Evolutionary conservation across 2,329 filamentous ascomycete species (phyloP).

Genomic region (Aspergillus sp.): DNA sequence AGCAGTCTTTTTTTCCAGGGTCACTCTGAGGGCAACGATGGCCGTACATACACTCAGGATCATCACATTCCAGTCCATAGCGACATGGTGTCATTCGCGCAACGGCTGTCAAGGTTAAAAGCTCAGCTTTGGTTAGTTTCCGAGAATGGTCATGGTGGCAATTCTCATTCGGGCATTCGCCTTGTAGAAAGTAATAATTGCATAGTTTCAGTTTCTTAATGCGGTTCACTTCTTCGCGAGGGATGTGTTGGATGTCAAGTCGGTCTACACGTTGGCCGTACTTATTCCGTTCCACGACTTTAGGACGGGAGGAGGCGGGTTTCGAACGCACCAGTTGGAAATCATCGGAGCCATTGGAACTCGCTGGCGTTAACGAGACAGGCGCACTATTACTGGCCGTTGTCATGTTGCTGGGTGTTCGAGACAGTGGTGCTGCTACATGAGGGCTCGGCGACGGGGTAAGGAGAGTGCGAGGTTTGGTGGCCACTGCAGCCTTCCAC

Average conservation of each 20-base stretch:
- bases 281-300: slow-evolving; percentile 56
- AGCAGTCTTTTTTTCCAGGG: slow-evolving; percentile 55
- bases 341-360: slow-evolving; percentile 37
- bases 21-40: slow-evolving; percentile 60
- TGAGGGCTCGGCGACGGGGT: slow-evolving; percentile 39
- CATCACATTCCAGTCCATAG: slow-evolving; percentile 57
- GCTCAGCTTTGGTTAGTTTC: slow-evolving; percentile 54
- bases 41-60: slow-evolving; percentile 63
- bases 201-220: slow-evolving; percentile 64
- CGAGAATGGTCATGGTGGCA: slow-evolving; percentile 57
- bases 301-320: slow-evolving; percentile 29
- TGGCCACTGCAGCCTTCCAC: slow-evolving; percentile 32
- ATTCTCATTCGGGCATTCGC: slow-evolving; percentile 56
- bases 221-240: slow-evolving; percentile 56
- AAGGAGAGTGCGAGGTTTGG: slow-evolving; percentile 29
- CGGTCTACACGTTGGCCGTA: slow-evolving; percentile 60
- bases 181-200: slow-evolving; percentile 61
- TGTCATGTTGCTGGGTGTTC: slow-evolving; percentile 42
- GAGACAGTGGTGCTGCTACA: slow-evolving; percentile 29
- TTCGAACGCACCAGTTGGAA: slow-evolving; percentile 42
- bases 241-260: slow-evolving; percentile 51
- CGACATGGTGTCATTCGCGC: slow-evolving; percentile 64
- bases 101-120: slow-evolving; percentile 56
- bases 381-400: slow-evolving; percentile 35
- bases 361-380: slow-evolving; percentile 37